Evolutionary conservation across 305 asterid genomes (phyloP).

Genomic region (Solanum hybrid): DNA sequence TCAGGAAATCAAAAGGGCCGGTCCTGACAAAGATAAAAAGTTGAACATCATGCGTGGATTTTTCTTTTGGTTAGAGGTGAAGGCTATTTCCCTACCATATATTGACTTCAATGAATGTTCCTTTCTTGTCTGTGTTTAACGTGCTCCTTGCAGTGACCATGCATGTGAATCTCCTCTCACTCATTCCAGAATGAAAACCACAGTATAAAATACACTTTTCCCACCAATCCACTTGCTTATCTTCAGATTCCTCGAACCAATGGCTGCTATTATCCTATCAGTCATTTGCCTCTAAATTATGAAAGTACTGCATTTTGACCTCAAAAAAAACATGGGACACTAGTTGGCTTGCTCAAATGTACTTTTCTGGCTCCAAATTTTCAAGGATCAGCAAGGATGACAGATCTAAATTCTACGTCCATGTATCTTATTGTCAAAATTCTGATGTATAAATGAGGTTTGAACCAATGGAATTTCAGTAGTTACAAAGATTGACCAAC

Average conservation of each 20-base stretch:
- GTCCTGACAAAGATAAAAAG: conserved; percentile 6
- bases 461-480: background rate
- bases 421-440: background rate
- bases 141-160: background rate
- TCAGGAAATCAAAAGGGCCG: conserved; percentile 2
- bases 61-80: conserved; percentile 15
- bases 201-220: background rate
- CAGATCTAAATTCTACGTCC: background rate
- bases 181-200: background rate
- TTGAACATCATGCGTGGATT: conserved; percentile 12
- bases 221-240: background rate
- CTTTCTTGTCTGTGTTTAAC: background rate
- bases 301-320: background rate
- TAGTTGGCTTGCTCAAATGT: background rate
- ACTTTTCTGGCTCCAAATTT: background rate
- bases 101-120: background rate
- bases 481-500: background rate
- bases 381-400: background rate
- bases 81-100: background rate
- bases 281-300: conserved; percentile 1
- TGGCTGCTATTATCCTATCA: background rate
- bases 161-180: background rate
- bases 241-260: background rate
- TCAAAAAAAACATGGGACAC: background rate
- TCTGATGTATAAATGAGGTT: background rate